Percentiles rank a stretch among this genome's conserved stretches.
Conservation (phyloP, 2,329 filamentous ascomycete genomes). For the Orbilia javanica region DNA sequence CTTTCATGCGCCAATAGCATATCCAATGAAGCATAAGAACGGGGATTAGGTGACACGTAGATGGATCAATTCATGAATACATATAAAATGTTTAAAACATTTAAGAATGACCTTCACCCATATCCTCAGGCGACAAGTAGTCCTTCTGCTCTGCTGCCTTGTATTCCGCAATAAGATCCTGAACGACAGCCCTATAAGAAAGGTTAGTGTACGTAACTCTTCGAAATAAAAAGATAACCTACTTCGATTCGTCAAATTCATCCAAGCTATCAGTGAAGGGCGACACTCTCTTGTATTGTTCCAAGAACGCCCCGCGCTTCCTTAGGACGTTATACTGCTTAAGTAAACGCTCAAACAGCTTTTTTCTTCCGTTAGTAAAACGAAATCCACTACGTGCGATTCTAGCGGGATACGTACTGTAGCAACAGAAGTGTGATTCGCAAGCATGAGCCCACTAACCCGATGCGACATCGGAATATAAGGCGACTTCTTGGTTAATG, state of each 20-base stretch:
- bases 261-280: conserved; percentile 91
- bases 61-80: neutral
- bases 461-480: conserved; percentile 94
- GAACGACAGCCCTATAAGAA: conserved; percentile 73
- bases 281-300: conserved; percentile 94
- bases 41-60: neutral
- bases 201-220: neutral
- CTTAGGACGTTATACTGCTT: conserved; percentile 92
- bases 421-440: conserved; percentile 96
- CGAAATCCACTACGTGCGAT: conserved; percentile 38
- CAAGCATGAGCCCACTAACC: conserved; percentile 95
- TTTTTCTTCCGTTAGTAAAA: neutral
- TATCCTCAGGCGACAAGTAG: conserved; percentile 78
- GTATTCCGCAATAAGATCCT: conserved; percentile 92
- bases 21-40: conserved; percentile 6
- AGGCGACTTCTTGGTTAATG: conserved; percentile 93
- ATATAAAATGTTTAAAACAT: conserved; percentile 2
- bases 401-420: conserved; percentile 71
- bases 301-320: conserved; percentile 96
- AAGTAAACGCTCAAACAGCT: conserved; percentile 93
- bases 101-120: conserved; percentile 40
- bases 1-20: conserved; percentile 49
- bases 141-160: conserved; percentile 92
- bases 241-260: conserved; percentile 93
- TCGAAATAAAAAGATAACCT: neutral